phyloP scores from a whole-genome alignment of 2,329 filamentous ascomycete species.

The Colletotrichum paranaense region DNA sequence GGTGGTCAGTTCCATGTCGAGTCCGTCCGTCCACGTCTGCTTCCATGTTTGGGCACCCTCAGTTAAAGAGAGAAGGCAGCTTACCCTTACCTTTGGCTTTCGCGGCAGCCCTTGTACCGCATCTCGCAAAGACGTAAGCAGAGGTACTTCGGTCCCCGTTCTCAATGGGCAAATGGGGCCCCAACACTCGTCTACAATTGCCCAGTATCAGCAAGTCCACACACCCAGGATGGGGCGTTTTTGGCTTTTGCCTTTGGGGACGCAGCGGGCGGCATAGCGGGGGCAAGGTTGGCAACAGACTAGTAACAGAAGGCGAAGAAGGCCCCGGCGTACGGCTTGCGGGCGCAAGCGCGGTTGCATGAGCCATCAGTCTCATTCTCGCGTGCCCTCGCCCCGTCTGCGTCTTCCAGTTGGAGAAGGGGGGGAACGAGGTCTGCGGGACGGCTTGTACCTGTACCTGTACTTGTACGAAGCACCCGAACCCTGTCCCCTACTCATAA shows the following conservation, averaged over 20 bases:
- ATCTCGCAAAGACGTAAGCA: neutral
- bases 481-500: neutral
- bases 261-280: slow-evolving; percentile 31
- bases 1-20: slow-evolving; percentile 26
- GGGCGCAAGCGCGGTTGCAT: slow-evolving; percentile 31
- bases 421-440: neutral
- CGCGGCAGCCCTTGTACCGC: neutral
- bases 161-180: neutral
- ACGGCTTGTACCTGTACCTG: neutral
- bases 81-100: slow-evolving; percentile 21
- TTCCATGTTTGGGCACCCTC: slow-evolving; percentile 23
- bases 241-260: slow-evolving; percentile 32
- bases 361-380: slow-evolving; percentile 29
- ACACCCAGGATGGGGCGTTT: slow-evolving; percentile 22
- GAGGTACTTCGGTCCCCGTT: neutral
- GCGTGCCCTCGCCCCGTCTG: slow-evolving; percentile 13
- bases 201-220: slow-evolving; percentile 15
- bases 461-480: slow-evolving; percentile 2
- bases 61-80: slow-evolving; percentile 28
- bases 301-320: slow-evolving; percentile 27
- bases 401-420: neutral
- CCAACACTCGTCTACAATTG: slow-evolving; percentile 16
- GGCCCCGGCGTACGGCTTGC: slow-evolving; percentile 14
- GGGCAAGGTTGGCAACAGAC: slow-evolving; percentile 29
- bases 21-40: slow-evolving; percentile 4